phyloP scores from a whole-genome alignment of 805 yeast genomes.

The Schwanniomyces sp. region DNA sequence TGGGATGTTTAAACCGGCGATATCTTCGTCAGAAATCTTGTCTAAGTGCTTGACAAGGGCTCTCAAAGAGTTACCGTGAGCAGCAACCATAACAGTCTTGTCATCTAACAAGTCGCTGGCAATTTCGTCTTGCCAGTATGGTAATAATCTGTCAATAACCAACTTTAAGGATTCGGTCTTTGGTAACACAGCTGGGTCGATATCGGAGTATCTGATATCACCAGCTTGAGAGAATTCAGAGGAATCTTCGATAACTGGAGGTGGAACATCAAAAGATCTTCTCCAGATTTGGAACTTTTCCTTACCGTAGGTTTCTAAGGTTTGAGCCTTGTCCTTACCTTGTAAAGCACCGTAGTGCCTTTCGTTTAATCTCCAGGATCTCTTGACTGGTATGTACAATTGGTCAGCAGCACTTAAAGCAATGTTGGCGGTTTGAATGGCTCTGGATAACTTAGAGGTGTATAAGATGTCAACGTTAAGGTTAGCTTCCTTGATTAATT shows the following conservation, averaged over 20 bases:
- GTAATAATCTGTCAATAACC: conserved; percentile 94
- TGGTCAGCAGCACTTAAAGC: conserved; percentile 89
- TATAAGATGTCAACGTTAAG: conserved; percentile 82
- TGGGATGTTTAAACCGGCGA: conserved; percentile 94
- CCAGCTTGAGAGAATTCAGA: conserved; percentile 82
- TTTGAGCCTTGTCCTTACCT: conserved; percentile 96
- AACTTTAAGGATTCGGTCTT: conserved; percentile 91
- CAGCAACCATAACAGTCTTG: conserved; percentile 90
- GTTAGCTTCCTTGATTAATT: conserved; percentile 81
- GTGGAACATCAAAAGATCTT: conserved; percentile 96
- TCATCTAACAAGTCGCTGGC: conserved; percentile 80
- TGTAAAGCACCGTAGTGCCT: conserved; percentile 99
- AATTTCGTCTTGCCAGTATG: conserved; percentile 94
- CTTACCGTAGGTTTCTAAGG: conserved; percentile 82
- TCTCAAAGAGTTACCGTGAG: conserved; percentile 98
- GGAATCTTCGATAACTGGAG: conserved; percentile 79
- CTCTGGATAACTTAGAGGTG: conserved; percentile 91
- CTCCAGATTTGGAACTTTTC: conserved; percentile 96
- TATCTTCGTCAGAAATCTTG: conserved; percentile 86
- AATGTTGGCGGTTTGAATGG: conserved; percentile 95
- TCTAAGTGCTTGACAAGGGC: conserved; percentile 95
- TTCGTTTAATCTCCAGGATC: conserved; percentile 98
- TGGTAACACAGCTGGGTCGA: conserved; percentile 87
- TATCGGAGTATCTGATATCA: conserved; percentile 80
- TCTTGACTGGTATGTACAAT: conserved; percentile 84